Evolutionary conservation across 495 filamentous ascomycete genomes (phyloP).

Genomic region (Melanomma pulvis-pyrius): DNA sequence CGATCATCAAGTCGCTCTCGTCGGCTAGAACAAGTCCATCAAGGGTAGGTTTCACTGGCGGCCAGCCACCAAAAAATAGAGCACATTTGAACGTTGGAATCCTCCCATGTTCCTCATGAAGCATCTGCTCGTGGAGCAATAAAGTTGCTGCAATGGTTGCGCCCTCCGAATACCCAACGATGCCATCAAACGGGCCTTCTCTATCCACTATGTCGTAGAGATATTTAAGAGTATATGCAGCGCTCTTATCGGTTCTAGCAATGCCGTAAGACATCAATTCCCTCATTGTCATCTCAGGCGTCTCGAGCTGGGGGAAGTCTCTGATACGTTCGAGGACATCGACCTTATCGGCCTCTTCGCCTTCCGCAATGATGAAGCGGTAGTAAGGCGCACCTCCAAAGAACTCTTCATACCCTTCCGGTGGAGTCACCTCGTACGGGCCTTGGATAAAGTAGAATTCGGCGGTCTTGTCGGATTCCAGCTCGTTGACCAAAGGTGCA

Average conservation of each 20-base stretch:
- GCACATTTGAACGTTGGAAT: constrained; percentile 57
- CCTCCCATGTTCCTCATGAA: constrained; percentile 43
- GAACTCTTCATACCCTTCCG: constrained; percentile 56
- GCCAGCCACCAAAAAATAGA: constrained; percentile 59
- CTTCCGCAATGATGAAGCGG: constrained; percentile 56
- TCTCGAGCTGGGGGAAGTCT: constrained; percentile 54
- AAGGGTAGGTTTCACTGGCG: constrained; percentile 53
- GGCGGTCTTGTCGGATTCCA: constrained; percentile 51
- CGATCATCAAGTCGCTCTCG: constrained; percentile 52
- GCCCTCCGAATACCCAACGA: constrained; percentile 56
- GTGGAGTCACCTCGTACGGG: constrained; percentile 52
- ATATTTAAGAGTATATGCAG: constrained; percentile 49
- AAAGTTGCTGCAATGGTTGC: constrained; percentile 57
- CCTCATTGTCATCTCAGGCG: constrained; percentile 56
- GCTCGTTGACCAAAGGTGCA: constrained; percentile 54
- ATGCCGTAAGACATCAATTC: constrained; percentile 55
- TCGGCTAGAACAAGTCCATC: constrained; percentile 50
- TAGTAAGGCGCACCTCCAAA: constrained; percentile 56
- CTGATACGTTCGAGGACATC: constrained; percentile 55
- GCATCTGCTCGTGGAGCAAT: constrained; percentile 45
- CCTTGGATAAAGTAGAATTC: constrained; percentile 55
- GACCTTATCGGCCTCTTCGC: constrained; percentile 49
- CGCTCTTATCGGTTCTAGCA: constrained; percentile 46
- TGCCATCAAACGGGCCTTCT: constrained; percentile 48
- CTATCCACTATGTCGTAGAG: constrained; percentile 55